These are phyloP conservation scores for Begonia loranthoides DNA, from an alignment of 306 rosid genomes.

Conservation along the genomic window DNA sequence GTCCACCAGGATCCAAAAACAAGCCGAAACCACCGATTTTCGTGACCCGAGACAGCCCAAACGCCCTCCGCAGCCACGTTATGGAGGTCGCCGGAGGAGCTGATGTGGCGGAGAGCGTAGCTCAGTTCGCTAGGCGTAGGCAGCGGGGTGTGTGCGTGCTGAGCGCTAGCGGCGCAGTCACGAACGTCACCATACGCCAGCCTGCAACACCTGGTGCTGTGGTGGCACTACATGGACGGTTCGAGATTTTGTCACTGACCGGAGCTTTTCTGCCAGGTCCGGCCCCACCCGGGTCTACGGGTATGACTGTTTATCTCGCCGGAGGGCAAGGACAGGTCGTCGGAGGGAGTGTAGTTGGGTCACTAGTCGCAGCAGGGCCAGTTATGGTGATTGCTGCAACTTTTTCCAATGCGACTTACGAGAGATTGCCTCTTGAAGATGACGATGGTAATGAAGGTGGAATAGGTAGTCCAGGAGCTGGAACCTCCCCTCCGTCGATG, in stretches of 20 bases:
- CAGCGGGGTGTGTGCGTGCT: conserved; percentile 86
- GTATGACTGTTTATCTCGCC: conserved; percentile 59
- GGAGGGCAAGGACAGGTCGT: conserved; percentile 81
- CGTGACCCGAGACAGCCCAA: conserved; percentile 75
- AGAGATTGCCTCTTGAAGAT: conserved; percentile 74
- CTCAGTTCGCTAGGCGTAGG: conserved; percentile 68
- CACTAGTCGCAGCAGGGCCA: conserved; percentile 75
- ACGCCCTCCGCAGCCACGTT: conserved; percentile 73
- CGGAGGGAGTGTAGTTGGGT: conserved; percentile 79
- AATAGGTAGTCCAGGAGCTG: neutral
- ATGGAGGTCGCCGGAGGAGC: conserved; percentile 83
- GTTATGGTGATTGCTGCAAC: conserved; percentile 87
- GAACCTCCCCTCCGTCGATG: too few relatives aligned
- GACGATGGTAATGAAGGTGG: conserved; percentile 33
- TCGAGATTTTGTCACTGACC: conserved; percentile 60
- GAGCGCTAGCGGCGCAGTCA: conserved; percentile 75
- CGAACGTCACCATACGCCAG: conserved; percentile 69
- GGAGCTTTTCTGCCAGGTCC: conserved; percentile 83
- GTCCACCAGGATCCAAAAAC: conserved; percentile 86
- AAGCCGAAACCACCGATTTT: conserved; percentile 86
- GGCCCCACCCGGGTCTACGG: conserved; percentile 66
- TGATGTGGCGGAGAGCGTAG: conserved; percentile 67
- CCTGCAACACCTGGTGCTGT: conserved; percentile 75
- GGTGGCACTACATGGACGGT: conserved; percentile 72
- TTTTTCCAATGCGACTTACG: conserved; percentile 83